Evolutionary conservation across 345 rosid species (phyloP).

Genomic region (Alliaria petiolata): DNA sequence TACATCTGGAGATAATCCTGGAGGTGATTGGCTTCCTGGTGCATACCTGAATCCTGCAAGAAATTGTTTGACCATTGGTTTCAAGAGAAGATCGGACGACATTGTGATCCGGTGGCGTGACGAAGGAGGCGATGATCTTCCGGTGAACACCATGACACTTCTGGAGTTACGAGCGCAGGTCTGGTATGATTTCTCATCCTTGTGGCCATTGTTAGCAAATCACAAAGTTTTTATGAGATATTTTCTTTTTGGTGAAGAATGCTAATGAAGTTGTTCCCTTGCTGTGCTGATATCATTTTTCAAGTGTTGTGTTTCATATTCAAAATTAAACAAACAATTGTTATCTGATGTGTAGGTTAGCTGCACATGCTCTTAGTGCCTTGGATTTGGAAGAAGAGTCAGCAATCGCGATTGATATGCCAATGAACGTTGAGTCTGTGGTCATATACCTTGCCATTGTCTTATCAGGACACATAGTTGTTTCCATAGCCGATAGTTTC

Average conservation of each 20-base stretch:
- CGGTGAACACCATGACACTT: conserved; percentile 66
- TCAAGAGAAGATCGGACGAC: conserved; percentile 55
- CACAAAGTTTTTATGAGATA: not conserved
- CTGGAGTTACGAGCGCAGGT: conserved; percentile 66
- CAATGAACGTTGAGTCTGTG: conserved; percentile 85
- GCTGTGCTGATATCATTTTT: not conserved
- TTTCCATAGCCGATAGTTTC: conserved; percentile 97
- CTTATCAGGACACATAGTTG: conserved; percentile 81
- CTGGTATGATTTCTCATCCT: conserved; percentile 56
- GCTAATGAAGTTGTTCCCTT: not conserved
- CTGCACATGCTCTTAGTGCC: conserved; percentile 65
- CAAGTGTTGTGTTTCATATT: not conserved
- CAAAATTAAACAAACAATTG: not conserved
- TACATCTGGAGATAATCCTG: conserved; percentile 47
- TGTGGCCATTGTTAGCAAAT: not conserved
- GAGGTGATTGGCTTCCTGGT: conserved; percentile 95
- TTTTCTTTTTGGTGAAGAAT: too few species aligned
- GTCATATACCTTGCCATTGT: conserved; percentile 87
- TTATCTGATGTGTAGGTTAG: conserved; percentile 50
- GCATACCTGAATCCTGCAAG: conserved; percentile 75
- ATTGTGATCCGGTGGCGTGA: conserved; percentile 73
- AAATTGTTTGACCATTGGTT: conserved; percentile 52
- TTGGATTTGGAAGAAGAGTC: conserved; percentile 72
- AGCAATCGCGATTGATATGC: conserved; percentile 91
- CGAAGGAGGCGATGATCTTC: conserved; percentile 72